phyloP scores from a whole-genome alignment of 1,139 yeast genomes.

The Suhomyces choctaworum region DNA sequence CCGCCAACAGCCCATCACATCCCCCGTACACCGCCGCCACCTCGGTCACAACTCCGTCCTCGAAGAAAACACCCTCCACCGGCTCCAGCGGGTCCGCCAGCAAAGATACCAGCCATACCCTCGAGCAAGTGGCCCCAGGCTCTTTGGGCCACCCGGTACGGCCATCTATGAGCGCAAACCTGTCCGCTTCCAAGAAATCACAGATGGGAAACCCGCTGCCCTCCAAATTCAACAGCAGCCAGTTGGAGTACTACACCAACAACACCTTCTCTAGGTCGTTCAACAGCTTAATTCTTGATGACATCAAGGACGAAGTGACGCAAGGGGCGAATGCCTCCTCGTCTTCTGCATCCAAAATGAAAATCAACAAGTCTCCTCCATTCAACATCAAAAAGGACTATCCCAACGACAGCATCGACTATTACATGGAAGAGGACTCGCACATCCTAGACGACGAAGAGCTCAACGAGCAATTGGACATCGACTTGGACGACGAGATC shows the following conservation, averaged over 20 bases:
- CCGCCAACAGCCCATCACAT: slow-evolving; percentile 4
- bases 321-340: neutral
- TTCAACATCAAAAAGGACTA: slow-evolving; percentile 40
- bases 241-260: slow-evolving; percentile 41
- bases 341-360: slow-evolving; percentile 18
- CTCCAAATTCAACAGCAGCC: slow-evolving; percentile 10
- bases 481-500: slow-evolving; percentile 3
- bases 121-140: neutral
- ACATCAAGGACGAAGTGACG: slow-evolving; percentile 27
- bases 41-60: slow-evolving; percentile 16
- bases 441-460: slow-evolving; percentile 6
- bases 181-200: neutral
- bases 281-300: slow-evolving; percentile 47
- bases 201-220: slow-evolving; percentile 10
- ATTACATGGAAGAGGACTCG: slow-evolving; percentile 16
- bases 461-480: slow-evolving; percentile 8
- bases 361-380: slow-evolving; percentile 45
- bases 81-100: neutral
- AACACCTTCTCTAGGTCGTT: slow-evolving; percentile 47
- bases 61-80: slow-evolving; percentile 4
- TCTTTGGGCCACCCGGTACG: neutral
- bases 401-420: slow-evolving; percentile 30
- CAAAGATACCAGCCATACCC: too few relatives aligned
- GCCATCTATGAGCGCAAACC: neutral
- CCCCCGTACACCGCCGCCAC: slow-evolving; percentile 12